These are phyloP conservation scores for Ceratocystis colombiana DNA, from an alignment of 2,329 filamentous ascomycete genomes.

Conservation along the genomic window DNA sequence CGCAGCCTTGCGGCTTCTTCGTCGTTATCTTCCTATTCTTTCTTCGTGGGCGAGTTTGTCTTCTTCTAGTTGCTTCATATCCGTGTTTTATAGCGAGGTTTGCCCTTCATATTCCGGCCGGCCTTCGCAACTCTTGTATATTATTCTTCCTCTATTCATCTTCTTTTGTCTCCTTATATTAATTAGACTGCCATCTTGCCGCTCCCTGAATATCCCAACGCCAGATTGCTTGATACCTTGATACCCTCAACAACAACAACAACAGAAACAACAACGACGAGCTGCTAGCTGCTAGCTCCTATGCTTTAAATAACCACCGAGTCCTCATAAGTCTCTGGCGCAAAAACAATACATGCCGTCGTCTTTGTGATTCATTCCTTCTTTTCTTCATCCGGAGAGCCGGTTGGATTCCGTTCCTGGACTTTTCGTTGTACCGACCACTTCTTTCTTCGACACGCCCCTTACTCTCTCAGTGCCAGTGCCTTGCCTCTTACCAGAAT, in stretches of 20 bases:
- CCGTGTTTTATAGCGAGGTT: too few species aligned
- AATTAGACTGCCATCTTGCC: not conserved
- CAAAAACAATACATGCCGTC: not conserved
- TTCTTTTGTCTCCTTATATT: not conserved
- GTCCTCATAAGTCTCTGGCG: too few species aligned
- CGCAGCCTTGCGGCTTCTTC: too few species aligned
- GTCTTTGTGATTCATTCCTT: not conserved
- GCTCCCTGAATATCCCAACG: slow-evolving; percentile 3
- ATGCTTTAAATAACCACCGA: too few species aligned
- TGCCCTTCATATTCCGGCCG: too few species aligned
- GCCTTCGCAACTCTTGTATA: too few species aligned
- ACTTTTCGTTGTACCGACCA: not conserved
- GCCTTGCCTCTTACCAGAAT: not conserved
- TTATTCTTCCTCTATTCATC: not conserved
- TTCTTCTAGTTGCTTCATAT: too few species aligned
- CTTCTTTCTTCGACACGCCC: not conserved
- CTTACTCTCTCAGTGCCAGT: not conserved
- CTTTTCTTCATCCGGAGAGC: not conserved
- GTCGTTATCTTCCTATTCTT: too few species aligned
- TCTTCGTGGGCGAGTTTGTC: too few species aligned
- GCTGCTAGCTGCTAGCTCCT: too few species aligned
- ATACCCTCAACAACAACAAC: not conserved
- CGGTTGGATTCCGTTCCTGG: not conserved
- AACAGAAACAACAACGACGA: not conserved
- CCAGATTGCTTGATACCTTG: not conserved